phyloP scores from a whole-genome alignment of 495 filamentous ascomycete genomes.

The Platismatia glauca region DNA sequence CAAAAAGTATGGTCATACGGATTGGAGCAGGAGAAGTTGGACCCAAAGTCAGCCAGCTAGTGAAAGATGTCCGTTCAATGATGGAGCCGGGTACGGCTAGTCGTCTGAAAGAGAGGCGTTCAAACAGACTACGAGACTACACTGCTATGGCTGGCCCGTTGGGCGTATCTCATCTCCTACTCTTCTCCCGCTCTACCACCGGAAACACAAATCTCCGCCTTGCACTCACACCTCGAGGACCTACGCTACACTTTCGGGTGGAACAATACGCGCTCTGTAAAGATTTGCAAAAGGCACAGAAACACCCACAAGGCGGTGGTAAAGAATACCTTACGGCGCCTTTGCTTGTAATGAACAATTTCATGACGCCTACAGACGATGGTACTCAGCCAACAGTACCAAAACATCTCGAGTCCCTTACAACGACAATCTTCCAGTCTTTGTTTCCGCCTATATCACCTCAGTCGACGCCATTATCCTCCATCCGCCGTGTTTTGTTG shows the following conservation, averaged over 20 bases:
- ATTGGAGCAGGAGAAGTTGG: conserved; percentile 92
- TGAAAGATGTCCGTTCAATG: conserved; percentile 80
- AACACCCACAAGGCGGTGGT: conserved; percentile 68
- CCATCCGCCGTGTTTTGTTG: conserved; percentile 81
- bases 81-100: conserved; percentile 94
- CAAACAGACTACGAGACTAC: conserved; percentile 86
- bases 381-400: conserved; percentile 59
- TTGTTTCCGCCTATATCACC: conserved; percentile 95
- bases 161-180: conserved; percentile 85
- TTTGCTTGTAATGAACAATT: conserved; percentile 97
- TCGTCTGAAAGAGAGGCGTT: conserved; percentile 77
- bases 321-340: conserved; percentile 79
- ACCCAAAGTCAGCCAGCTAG: conserved; percentile 81
- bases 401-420: conserved; percentile 86
- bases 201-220: conserved; percentile 92
- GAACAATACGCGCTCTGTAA: conserved; percentile 92
- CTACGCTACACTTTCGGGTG: conserved; percentile 90
- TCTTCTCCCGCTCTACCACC: conserved; percentile 82
- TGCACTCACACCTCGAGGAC: conserved; percentile 79
- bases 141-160: conserved; percentile 91
- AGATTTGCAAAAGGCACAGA: conserved; percentile 72
- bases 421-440: conserved; percentile 90
- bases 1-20: conserved; percentile 97
- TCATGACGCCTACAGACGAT: conserved; percentile 51
- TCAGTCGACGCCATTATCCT: conserved; percentile 74